phyloP scores from a whole-genome alignment of 2,329 filamentous ascomycete genomes.

The Penicillium sp. region DNA sequence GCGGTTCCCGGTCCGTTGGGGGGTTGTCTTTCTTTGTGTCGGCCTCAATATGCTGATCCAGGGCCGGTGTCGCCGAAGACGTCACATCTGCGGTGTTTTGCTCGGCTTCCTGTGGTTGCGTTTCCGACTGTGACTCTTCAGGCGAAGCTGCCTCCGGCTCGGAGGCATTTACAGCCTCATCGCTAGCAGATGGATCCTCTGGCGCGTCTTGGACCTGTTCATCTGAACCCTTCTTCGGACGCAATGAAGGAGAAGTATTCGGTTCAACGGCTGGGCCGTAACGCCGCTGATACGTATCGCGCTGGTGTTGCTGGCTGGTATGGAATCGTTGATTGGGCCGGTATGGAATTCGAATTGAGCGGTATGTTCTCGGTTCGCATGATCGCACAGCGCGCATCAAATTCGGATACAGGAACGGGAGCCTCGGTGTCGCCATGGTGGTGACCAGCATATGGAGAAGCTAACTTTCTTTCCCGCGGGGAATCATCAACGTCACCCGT shows the following conservation, averaged over 20 bases:
- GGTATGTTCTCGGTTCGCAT: constrained; percentile 47
- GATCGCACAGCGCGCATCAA: constrained; percentile 58
- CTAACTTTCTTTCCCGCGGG: constrained; percentile 22
- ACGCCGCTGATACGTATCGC: constrained; percentile 44
- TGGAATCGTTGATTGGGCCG: constrained; percentile 36
- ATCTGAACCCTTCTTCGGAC: constrained; percentile 27
- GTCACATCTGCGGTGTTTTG: constrained; percentile 9
- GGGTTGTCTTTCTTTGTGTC: constrained; percentile 14
- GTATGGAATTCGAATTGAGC: constrained; percentile 41
- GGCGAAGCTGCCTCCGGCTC: constrained; percentile 1
- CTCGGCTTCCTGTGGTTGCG: constrained; percentile 11
- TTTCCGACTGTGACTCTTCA: constrained; percentile 11
- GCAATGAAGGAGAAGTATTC: constrained; percentile 39
- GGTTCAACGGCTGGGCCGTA: constrained; percentile 48
- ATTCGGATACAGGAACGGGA: constrained; percentile 68
- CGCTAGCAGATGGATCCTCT: constrained; percentile 8
- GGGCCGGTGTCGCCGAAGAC: constrained; percentile 9
- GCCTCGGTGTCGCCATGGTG: constrained; percentile 60
- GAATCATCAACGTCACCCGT: constrained; percentile 4
- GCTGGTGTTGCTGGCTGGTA: constrained; percentile 33
- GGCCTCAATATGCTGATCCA: constrained; percentile 10
- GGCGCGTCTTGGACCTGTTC: constrained; percentile 17
- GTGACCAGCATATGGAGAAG: constrained; percentile 11
- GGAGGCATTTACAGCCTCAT: not conserved
- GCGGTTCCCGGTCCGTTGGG: constrained; percentile 20